Evolutionary conservation across 2,329 filamentous ascomycete genomes (phyloP).

Genomic region (Grosmannia clavigera): DNA sequence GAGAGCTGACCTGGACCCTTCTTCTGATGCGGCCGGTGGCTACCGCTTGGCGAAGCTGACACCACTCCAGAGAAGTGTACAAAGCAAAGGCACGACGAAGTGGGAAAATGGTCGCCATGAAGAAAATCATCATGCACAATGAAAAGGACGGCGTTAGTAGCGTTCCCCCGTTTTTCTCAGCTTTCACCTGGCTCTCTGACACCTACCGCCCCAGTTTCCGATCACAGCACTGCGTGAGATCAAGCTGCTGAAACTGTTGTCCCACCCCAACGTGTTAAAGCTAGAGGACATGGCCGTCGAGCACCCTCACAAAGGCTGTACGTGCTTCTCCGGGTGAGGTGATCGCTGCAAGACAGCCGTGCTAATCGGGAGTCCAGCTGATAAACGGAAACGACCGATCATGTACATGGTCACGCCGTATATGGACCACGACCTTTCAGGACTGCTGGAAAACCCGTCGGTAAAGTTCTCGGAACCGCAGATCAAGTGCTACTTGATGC

Average conservation of each 20-base stretch:
- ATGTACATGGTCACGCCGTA: conserved; percentile 99
- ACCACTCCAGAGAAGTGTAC: conserved; percentile 62
- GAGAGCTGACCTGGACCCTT: conserved; percentile 18
- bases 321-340: conserved; percentile 12
- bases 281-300: conserved; percentile 97
- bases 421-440: conserved; percentile 98
- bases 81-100: conserved; percentile 69
- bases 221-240: conserved; percentile 96
- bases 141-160: conserved; percentile 80
- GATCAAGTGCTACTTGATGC: conserved; percentile 96
- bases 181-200: conserved; percentile 8
- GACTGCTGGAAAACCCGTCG: conserved; percentile 85
- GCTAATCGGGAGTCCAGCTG: conserved; percentile 32
- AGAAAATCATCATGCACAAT: conserved; percentile 99
- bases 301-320: conserved; percentile 49
- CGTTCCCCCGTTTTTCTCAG: neutral
- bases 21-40: neutral
- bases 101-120: conserved; percentile 70
- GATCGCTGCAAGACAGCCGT: neutral
- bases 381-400: conserved; percentile 69
- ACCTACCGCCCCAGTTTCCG: conserved; percentile 51
- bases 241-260: conserved; percentile 91
- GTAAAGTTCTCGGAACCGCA: conserved; percentile 80
- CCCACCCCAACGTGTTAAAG: conserved; percentile 74
- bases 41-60: conserved; percentile 5